Conservation (phyloP, 495 filamentous ascomycete species). For the Pyrenopolyporus hunteri region DNA sequence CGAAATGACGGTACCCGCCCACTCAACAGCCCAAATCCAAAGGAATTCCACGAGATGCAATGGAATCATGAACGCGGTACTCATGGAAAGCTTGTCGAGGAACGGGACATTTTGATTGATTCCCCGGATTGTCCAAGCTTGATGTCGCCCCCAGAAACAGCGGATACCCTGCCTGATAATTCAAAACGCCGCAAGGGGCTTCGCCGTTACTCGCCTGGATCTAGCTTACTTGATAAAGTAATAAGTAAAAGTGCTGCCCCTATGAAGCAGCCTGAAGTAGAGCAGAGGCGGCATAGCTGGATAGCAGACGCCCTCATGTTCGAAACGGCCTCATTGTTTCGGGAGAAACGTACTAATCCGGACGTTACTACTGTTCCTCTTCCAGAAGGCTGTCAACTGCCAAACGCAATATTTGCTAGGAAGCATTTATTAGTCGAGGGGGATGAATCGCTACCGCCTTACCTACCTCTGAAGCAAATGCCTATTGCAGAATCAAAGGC, state of each 20-base stretch:
- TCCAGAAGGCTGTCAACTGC: conserved; percentile 34
- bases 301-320: conserved; percentile 25
- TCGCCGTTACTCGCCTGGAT: conserved; percentile 25
- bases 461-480: conserved; percentile 34
- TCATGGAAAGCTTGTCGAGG: conserved; percentile 35
- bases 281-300: conserved; percentile 37
- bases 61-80: conserved; percentile 36
- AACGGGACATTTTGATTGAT: conserved; percentile 31
- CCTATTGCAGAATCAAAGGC: conserved; percentile 45
- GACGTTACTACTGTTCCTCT: conserved; percentile 23
- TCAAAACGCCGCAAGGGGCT: conserved; percentile 18
- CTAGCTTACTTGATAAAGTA: conserved; percentile 28
- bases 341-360: conserved; percentile 18
- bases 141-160: conserved; percentile 19
- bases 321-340: conserved; percentile 19
- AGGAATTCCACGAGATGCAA: conserved; percentile 43
- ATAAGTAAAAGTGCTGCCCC: conserved; percentile 10
- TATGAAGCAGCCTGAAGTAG: conserved; percentile 12
- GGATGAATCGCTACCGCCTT: conserved; percentile 33
- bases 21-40: conserved; percentile 38
- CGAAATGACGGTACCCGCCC: conserved; percentile 39
- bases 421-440: conserved; percentile 42
- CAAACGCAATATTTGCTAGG: conserved; percentile 44
- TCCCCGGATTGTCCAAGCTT: conserved; percentile 28
- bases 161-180: conserved; percentile 19